Conservation (phyloP, 345 rosid genomes). For the Punica granatum region DNA sequence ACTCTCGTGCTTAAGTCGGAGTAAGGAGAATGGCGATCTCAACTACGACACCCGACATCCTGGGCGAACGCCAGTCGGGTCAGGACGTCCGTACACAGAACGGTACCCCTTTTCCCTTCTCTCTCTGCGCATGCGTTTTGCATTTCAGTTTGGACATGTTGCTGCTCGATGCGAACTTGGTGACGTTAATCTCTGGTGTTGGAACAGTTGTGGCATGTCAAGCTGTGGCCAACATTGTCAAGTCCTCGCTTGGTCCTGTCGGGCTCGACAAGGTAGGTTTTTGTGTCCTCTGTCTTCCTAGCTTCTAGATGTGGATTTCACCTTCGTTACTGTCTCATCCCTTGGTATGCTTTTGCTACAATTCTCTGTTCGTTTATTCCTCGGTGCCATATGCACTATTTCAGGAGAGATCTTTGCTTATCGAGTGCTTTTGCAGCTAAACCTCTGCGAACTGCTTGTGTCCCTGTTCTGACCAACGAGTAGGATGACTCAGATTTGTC, state of each 20-base stretch:
- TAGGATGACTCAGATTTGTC: no score
- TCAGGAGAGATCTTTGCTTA: background rate
- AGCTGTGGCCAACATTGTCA: conserved; percentile 92
- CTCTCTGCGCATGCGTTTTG: background rate
- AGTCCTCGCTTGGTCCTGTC: conserved; percentile 92
- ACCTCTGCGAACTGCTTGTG: no score
- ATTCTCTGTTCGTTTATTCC: no score
- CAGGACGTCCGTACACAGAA: conserved; percentile 97
- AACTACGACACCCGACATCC: conserved; percentile 66
- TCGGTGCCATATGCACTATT: no score
- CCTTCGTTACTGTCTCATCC: no score
- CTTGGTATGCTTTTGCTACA: no score
- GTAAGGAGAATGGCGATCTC: conserved; percentile 45
- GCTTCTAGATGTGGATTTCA: no score
- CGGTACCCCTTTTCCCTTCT: conserved; percentile 28
- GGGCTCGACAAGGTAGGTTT: conserved; percentile 99
- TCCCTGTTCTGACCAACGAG: no score
- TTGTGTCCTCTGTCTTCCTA: no score
- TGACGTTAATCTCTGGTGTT: conserved; percentile 1
- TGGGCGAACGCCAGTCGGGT: conserved; percentile 89
- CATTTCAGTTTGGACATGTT: background rate
- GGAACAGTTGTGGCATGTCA: conserved; percentile 78
- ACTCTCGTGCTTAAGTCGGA: background rate
- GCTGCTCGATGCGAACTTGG: background rate
- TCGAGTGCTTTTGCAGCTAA: background rate